Percentiles rank a stretch among this genome's conserved stretches.
Evolutionary conservation across 139 green algal genomes (phyloP).

Genomic region (Raphidocelis subcapitata): DNA sequence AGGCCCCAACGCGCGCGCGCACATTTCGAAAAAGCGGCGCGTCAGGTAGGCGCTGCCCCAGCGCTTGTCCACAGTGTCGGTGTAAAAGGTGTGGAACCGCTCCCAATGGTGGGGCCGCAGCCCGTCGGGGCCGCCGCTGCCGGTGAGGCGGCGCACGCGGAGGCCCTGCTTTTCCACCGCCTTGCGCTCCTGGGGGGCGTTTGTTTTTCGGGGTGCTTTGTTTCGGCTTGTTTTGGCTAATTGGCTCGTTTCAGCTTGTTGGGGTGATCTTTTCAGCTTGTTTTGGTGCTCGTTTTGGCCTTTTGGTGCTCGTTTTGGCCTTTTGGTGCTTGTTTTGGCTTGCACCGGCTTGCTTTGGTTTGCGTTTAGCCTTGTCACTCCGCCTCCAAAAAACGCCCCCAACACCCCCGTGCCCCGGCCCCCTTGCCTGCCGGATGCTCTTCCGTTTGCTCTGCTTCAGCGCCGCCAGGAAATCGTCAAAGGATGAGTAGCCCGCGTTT

Average conservation of each 20-base stretch:
- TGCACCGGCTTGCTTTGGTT: no score
- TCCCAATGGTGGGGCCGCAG: conserved; percentile 77
- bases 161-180: conserved; percentile 56
- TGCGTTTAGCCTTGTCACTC: no score
- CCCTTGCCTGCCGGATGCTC: conserved; percentile 87
- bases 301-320: no score
- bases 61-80: conserved; percentile 56
- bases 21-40: conserved; percentile 84
- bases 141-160: conserved; percentile 56
- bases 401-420: no score
- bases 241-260: no score
- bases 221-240: no score
- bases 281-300: no score
- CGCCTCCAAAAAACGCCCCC: no score
- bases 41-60: conserved; percentile 91
- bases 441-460: conserved; percentile 89
- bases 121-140: no score
- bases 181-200: conserved; percentile 75
- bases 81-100: conserved; percentile 36
- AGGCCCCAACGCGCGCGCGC: conserved; percentile 58
- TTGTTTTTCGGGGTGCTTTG: no score
- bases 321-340: no score
- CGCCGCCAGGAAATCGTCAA: conserved; percentile 83
- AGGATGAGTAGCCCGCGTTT: conserved; percentile 64
- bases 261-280: no score